These are phyloP conservation scores for Cymodocea nodosa DNA, from an alignment of 116 monocot species.

Conservation along the genomic window DNA sequence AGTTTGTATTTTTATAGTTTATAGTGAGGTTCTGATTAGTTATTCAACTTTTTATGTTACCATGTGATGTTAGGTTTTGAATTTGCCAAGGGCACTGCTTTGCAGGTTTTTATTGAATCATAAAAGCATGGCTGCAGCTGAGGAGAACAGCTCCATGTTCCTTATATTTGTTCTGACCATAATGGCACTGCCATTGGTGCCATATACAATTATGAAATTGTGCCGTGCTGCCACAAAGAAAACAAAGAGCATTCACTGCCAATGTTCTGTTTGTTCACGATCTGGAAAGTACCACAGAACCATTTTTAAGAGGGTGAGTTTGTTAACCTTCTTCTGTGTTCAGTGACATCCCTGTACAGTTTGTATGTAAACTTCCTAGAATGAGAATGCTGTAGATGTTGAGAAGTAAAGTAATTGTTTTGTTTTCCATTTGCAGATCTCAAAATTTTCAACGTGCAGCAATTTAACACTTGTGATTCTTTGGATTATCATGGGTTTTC, in stretches of 20 bases:
- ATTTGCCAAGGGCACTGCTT: too few species aligned
- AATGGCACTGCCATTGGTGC: constrained; percentile 67
- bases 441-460: constrained; percentile 8
- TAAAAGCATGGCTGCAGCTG: constrained; percentile 52
- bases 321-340: neutral
- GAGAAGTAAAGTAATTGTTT: neutral
- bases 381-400: neutral
- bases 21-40: too few species aligned
- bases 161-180: constrained; percentile 70
- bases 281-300: constrained; percentile 76
- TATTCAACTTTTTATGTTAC: too few species aligned
- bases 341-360: neutral
- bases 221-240: constrained; percentile 33
- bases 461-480: constrained; percentile 71
- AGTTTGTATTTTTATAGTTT: too few species aligned
- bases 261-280: constrained; percentile 17
- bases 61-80: too few species aligned
- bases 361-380: neutral
- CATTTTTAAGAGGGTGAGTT: constrained; percentile 53
- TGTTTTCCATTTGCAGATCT: constrained; percentile 53
- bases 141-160: constrained; percentile 70
- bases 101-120: too few species aligned
- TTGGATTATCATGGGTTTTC: constrained; percentile 63
- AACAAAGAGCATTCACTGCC: constrained; percentile 13
- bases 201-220: constrained; percentile 51